phyloP scores from a whole-genome alignment of 192 early-diverging fungal genomes.

The Rhizophagus sp. region DNA sequence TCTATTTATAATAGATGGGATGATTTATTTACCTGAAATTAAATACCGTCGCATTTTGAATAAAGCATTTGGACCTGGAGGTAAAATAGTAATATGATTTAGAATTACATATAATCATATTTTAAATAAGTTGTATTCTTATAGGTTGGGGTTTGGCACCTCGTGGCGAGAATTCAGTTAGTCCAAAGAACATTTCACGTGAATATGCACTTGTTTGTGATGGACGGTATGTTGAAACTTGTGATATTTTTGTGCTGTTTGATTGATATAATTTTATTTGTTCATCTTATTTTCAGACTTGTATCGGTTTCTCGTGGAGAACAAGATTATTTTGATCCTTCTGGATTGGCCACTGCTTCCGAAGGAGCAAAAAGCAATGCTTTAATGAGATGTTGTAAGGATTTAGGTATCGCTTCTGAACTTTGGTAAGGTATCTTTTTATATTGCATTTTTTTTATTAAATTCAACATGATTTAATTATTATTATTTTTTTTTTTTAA shows the following conservation, averaged over 20 bases:
- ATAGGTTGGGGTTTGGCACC: constrained; percentile 84
- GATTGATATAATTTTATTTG: neutral
- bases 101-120: neutral
- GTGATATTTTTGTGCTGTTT: neutral
- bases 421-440: constrained; percentile 64
- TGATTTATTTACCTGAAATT: constrained; percentile 94
- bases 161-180: constrained; percentile 84
- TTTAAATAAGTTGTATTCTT: neutral
- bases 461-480: neutral
- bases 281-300: constrained; percentile 38
- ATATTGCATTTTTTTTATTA: neutral
- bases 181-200: constrained; percentile 74
- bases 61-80: constrained; percentile 92
- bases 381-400: constrained; percentile 96
- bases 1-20: constrained; percentile 66
- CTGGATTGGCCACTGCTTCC: constrained; percentile 75
- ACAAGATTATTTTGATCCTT: constrained; percentile 84
- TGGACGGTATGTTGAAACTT: constrained; percentile 60
- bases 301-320: constrained; percentile 93
- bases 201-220: constrained; percentile 90
- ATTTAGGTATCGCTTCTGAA: constrained; percentile 88
- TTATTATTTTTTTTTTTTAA: neutral
- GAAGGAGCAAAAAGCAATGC: constrained; percentile 93
- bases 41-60: constrained; percentile 97
- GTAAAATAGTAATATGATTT: constrained; percentile 31